Percentiles rank a stretch among this genome's conserved stretches.
phyloP scores from a whole-genome alignment of 352 stramenopile genomes.

The Saprolegnia parasitica region DNA sequence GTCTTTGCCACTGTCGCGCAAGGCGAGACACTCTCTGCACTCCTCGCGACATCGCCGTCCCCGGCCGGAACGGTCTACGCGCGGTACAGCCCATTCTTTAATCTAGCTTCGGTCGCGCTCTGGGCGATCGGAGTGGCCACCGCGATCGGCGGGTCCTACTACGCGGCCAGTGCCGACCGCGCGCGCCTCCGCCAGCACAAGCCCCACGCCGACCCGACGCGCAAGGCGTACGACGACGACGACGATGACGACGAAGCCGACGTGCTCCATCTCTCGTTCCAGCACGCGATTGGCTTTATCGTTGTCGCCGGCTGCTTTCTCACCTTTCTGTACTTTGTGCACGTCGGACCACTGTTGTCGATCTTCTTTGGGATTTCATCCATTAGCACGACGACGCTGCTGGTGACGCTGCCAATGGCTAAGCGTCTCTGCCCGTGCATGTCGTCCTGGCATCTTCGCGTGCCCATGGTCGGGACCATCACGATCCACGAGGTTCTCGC shows the following conservation, averaged over 20 bases:
- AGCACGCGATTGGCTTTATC: constrained; percentile 64
- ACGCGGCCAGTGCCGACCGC: constrained; percentile 39
- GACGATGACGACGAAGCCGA: constrained; percentile 32
- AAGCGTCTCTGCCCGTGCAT: constrained; percentile 37
- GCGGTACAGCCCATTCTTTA: constrained; percentile 46
- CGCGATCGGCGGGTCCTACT: constrained; percentile 57
- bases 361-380: constrained; percentile 65
- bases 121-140: constrained; percentile 59
- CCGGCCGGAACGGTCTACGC: constrained; percentile 45
- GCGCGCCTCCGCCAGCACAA: neutral
- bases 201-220: neutral
- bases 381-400: constrained; percentile 44
- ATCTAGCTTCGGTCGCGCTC: constrained; percentile 54
- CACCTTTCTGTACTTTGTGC: constrained; percentile 68
- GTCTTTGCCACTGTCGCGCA: constrained; percentile 65
- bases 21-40: constrained; percentile 42
- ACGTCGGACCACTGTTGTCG: constrained; percentile 49
- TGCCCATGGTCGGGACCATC: constrained; percentile 33
- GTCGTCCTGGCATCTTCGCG: constrained; percentile 35
- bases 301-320: constrained; percentile 51
- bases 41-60: constrained; percentile 38
- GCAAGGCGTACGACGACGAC: constrained; percentile 23
- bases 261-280: constrained; percentile 58
- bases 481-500: constrained; percentile 53
- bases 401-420: constrained; percentile 45